Percentiles rank a stretch among this genome's conserved stretches.
Evolutionary conservation across 768 basidiomycete genomes (phyloP).

Genomic region (Pulveroboletus sp.): DNA sequence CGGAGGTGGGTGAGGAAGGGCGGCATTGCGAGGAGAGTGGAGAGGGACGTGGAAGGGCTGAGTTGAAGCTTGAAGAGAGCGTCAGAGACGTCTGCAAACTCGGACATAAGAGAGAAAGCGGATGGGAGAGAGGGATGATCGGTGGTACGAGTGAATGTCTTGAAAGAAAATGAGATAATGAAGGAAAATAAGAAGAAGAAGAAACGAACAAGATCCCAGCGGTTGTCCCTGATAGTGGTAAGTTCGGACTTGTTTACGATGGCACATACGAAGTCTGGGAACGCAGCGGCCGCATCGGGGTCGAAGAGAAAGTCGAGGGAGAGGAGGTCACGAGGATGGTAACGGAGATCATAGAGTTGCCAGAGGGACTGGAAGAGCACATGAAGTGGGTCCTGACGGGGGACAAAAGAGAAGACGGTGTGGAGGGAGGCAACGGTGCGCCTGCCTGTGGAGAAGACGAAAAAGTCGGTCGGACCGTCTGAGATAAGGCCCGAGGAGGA

Average conservation of each 20-base stretch:
- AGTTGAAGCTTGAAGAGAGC: slow-evolving; percentile 54
- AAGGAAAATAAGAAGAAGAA: neutral
- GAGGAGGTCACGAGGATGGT: slow-evolving; percentile 61
- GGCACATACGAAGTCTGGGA: slow-evolving; percentile 78
- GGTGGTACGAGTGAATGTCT: slow-evolving; percentile 81
- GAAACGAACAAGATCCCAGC: slow-evolving; percentile 84
- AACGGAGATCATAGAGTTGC: slow-evolving; percentile 73
- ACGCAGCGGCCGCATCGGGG: slow-evolving; percentile 30
- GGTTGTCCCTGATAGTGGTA: slow-evolving; percentile 55
- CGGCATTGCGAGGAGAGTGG: slow-evolving; percentile 58
- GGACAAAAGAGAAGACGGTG: slow-evolving; percentile 69
- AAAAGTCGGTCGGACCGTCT: slow-evolving; percentile 77
- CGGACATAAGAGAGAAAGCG: slow-evolving; percentile 73
- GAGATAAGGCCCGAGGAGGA: slow-evolving; percentile 47
- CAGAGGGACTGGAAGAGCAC: slow-evolving; percentile 54
- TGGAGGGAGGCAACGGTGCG: slow-evolving; percentile 74
- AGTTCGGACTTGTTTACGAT: slow-evolving; percentile 79
- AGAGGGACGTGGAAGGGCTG: slow-evolving; percentile 42
- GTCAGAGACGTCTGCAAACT: slow-evolving; percentile 84
- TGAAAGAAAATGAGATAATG: slow-evolving; percentile 3
- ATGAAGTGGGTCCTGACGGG: slow-evolving; percentile 81
- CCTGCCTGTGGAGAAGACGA: slow-evolving; percentile 84
- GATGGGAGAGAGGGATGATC: slow-evolving; percentile 61
- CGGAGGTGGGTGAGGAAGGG: slow-evolving; percentile 73
- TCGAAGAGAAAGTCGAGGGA: slow-evolving; percentile 76